These are phyloP conservation scores for Melampsora abietis-canadensis DNA, from an alignment of 1,284 basidiomycete genomes.

Conservation along the genomic window DNA sequence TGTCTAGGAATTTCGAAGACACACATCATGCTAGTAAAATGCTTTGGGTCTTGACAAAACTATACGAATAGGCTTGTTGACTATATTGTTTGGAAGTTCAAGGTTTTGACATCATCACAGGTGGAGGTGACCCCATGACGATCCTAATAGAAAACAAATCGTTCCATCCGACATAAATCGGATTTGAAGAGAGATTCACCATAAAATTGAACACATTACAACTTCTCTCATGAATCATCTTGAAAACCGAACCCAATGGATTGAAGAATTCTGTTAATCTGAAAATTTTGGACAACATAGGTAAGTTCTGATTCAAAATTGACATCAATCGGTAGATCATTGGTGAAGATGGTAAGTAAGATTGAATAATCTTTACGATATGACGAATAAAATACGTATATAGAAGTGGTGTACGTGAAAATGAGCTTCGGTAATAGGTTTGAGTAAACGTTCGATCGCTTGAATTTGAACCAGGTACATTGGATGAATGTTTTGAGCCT, in stretches of 20 bases:
- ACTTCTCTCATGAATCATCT: no score
- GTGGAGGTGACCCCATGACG: neutral
- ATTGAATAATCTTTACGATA: constrained; percentile 8
- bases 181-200: neutral
- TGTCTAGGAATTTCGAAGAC: neutral
- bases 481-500: neutral
- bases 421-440: constrained; percentile 29
- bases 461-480: neutral
- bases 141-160: neutral
- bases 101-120: constrained; percentile 3
- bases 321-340: neutral
- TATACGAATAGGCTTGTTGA: neutral
- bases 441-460: neutral
- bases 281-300: neutral
- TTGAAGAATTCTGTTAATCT: neutral
- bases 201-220: neutral
- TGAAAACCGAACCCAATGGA: neutral
- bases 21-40: neutral
- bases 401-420: constrained; percentile 39
- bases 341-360: neutral
- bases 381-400: constrained; percentile 25
- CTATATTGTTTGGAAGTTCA: neutral
- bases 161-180: neutral
- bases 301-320: neutral
- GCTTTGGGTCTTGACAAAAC: neutral